phyloP scores from a whole-genome alignment of 75 land plant species.

The Picea sitchensis region DNA sequence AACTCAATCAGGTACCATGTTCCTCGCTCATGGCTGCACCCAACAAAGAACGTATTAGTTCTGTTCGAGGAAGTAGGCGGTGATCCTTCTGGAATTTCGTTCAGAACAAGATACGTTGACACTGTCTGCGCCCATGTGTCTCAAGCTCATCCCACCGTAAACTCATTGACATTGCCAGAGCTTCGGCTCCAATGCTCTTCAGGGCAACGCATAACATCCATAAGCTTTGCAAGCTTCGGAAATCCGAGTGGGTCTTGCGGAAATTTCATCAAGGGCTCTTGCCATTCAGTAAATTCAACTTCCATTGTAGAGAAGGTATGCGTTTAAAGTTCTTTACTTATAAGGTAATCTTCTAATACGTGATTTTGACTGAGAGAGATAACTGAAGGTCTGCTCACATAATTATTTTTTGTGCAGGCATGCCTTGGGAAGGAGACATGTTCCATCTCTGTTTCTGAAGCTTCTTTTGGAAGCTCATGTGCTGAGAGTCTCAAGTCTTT shows the following conservation, averaged over 20 bases:
- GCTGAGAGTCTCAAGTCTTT: neutral
- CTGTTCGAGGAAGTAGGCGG: slow-evolving; percentile 25
- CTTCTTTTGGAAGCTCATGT: neutral
- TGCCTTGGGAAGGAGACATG: slow-evolving; percentile 6
- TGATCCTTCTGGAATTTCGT: slow-evolving; percentile 18
- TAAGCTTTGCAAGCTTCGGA: slow-evolving; percentile 38
- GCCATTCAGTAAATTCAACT: slow-evolving; percentile 20
- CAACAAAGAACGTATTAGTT: slow-evolving; percentile 19
- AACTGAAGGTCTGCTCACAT: no score
- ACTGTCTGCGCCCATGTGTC: slow-evolving; percentile 16
- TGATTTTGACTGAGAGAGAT: no score
- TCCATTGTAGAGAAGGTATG: slow-evolving; percentile 20
- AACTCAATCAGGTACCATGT: slow-evolving; percentile 26
- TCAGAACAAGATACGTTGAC: slow-evolving; percentile 17
- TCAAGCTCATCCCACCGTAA: slow-evolving; percentile 8
- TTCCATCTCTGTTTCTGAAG: slow-evolving; percentile 7
- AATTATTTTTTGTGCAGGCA: neutral
- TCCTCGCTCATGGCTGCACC: slow-evolving; percentile 23
- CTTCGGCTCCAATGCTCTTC: slow-evolving; percentile 42
- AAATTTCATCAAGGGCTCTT: slow-evolving; percentile 22
- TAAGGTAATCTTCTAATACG: no score
- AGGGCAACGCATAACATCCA: slow-evolving; percentile 33
- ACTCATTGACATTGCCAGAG: slow-evolving; percentile 43
- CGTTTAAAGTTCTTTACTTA: no score
- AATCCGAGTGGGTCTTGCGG: slow-evolving; percentile 33